Evolutionary conservation across 768 basidiomycete genomes (phyloP).

Genomic region (Coprinellus micaceus): DNA sequence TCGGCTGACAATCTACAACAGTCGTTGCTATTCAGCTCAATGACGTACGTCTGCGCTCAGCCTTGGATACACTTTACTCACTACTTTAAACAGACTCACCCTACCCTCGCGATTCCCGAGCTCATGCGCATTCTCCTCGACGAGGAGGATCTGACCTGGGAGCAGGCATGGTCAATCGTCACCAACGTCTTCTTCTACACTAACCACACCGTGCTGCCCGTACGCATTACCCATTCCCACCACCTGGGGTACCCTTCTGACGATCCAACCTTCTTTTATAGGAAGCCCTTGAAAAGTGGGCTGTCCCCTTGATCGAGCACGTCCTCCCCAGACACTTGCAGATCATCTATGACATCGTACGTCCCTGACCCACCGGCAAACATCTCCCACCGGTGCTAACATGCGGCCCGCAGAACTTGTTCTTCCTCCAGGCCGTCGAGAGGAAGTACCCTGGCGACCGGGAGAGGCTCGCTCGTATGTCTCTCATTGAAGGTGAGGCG

Average conservation of each 20-base stretch:
- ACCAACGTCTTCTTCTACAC: conserved; percentile 94
- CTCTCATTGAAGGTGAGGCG: conserved; percentile 75
- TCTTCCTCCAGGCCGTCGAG: conserved; percentile 84
- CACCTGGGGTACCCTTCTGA: too few relatives aligned
- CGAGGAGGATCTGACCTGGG: conserved; percentile 86
- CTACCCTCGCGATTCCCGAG: conserved; percentile 92
- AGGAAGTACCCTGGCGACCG: conserved; percentile 86
- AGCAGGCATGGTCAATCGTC: conserved; percentile 82
- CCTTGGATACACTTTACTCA: not conserved
- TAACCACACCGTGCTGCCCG: conserved; percentile 90
- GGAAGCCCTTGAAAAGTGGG: conserved; percentile 92
- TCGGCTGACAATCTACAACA: conserved; percentile 24
- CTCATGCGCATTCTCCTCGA: conserved; percentile 90
- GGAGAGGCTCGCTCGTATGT: conserved; percentile 80
- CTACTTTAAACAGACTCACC: conserved; percentile 72
- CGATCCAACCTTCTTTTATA: conserved; percentile 20
- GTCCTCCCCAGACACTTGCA: conserved; percentile 88
- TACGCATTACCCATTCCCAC: conserved; percentile 31
- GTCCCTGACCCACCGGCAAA: conserved; percentile 21
- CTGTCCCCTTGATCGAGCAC: conserved; percentile 80
- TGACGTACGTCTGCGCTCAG: conserved; percentile 50
- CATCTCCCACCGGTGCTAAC: too few relatives aligned
- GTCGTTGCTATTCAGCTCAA: conserved; percentile 94
- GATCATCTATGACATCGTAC: conserved; percentile 86
- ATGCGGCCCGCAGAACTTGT: conserved; percentile 16